These are phyloP conservation scores for Prunus armeniaca DNA, from an alignment of 306 rosid genomes.

Conservation along the genomic window DNA sequence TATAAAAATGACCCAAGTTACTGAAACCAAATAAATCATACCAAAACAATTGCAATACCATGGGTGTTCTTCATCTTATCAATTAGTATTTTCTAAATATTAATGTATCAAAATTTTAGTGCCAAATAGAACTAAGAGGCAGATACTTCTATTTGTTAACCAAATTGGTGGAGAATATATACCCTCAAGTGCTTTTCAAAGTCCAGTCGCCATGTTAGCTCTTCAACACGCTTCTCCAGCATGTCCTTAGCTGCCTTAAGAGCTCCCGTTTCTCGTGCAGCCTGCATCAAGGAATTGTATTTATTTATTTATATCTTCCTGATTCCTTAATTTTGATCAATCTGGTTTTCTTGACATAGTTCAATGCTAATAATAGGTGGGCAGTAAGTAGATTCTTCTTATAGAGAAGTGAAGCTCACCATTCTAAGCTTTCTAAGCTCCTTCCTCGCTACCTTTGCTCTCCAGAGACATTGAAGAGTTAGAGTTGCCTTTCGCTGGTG, in stretches of 20 bases:
- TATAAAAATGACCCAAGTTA: no score
- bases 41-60: no score
- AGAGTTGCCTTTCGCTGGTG: slow-evolving; percentile 60
- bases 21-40: no score
- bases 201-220: slow-evolving; percentile 82
- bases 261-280: slow-evolving; percentile 89
- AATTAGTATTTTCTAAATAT: background rate
- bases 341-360: slow-evolving; percentile 2
- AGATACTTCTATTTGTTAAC: background rate
- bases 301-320: slow-evolving; percentile 4
- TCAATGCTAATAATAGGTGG: background rate
- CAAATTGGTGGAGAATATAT: slow-evolving; percentile 22
- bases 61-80: background rate
- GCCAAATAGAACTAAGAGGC: no score
- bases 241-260: slow-evolving; percentile 95
- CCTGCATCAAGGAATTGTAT: slow-evolving; percentile 38
- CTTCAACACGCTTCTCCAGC: slow-evolving; percentile 92
- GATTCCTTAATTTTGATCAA: slow-evolving; percentile 19
- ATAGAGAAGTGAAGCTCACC: slow-evolving; percentile 34
- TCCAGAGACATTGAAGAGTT: slow-evolving; percentile 79
- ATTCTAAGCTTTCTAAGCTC: slow-evolving; percentile 75
- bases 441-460: slow-evolving; percentile 70
- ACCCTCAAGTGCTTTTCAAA: slow-evolving; percentile 83
- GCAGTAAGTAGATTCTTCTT: slow-evolving; percentile 1
- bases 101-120: background rate